Evolutionary conservation across 176 grass and related monocot genomes (phyloP).

Genomic region (Melocanna baccifera): DNA sequence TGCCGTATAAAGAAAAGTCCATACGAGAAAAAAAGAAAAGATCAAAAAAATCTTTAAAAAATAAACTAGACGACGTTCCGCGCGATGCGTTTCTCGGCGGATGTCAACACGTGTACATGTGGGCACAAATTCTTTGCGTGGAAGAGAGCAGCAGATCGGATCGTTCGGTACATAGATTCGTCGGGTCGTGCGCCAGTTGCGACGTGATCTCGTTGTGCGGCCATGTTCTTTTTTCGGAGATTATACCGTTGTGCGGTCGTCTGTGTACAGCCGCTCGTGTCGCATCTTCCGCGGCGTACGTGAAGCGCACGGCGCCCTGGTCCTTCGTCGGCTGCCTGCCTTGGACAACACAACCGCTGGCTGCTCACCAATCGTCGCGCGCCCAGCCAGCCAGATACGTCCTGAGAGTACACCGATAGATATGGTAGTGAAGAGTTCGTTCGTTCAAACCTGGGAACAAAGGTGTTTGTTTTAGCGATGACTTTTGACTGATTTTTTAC

Average conservation of each 20-base stretch:
- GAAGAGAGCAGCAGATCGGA: background rate
- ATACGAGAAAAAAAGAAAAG: no score
- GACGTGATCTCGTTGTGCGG: background rate
- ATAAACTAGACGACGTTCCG: no score
- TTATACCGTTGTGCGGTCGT: no score
- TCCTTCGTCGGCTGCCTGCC: background rate
- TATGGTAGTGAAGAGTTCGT: no score
- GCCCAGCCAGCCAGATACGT: background rate
- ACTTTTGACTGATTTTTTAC: no score
- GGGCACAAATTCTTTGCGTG: background rate
- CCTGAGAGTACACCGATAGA: background rate
- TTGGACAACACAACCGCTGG: background rate
- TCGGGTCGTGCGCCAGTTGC: background rate
- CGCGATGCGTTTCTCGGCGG: no score
- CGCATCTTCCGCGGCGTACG: background rate
- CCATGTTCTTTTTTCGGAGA: no score
- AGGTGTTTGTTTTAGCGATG: no score
- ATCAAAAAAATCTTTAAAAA: no score
- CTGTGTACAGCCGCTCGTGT: background rate
- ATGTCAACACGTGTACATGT: background rate
- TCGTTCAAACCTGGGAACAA: no score
- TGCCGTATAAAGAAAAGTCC: no score
- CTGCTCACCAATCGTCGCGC: background rate
- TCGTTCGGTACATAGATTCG: background rate
- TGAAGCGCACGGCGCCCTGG: background rate